A percentile compares a stretch with the other conserved stretches of the same genome.
Conservation (phyloP, 163 green algal genomes). For the Trebouxia gelatinosa region DNA sequence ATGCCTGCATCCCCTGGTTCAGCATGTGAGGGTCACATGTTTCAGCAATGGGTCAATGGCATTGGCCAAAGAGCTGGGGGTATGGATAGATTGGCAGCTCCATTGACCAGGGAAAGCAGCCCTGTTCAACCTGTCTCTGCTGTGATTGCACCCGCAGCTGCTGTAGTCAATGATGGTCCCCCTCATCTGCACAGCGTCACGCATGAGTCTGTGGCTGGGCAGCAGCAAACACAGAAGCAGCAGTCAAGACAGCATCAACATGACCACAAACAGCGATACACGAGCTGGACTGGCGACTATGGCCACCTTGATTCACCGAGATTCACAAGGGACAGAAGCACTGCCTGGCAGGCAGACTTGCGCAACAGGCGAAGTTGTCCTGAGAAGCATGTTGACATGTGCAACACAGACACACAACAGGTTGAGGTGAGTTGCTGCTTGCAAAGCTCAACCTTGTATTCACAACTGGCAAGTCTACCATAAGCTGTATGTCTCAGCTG, state of each 20-base stretch:
- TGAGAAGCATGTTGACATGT: too few species aligned
- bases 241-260: not conserved
- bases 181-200: not conserved
- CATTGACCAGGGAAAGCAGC: not conserved
- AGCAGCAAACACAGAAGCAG: not conserved
- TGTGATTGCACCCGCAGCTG: too few species aligned
- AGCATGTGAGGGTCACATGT: too few species aligned
- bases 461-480: not conserved
- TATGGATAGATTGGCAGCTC: not conserved
- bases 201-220: not conserved
- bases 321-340: conserved; percentile 20
- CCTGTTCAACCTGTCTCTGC: not conserved
- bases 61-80: too few species aligned
- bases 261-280: not conserved
- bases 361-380: not conserved
- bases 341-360: conserved; percentile 4
- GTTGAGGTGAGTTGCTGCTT: not conserved
- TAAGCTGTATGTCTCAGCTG: not conserved
- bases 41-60: too few species aligned
- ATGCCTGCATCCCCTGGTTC: too few species aligned
- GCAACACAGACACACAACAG: not conserved
- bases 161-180: not conserved
- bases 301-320: conserved; percentile 41
- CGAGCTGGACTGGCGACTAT: conserved; percentile 47
- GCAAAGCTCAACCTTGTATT: not conserved